Evolutionary conservation across 148 eudicot species (phyloP).

Genomic region (Rhododendron henanense): DNA sequence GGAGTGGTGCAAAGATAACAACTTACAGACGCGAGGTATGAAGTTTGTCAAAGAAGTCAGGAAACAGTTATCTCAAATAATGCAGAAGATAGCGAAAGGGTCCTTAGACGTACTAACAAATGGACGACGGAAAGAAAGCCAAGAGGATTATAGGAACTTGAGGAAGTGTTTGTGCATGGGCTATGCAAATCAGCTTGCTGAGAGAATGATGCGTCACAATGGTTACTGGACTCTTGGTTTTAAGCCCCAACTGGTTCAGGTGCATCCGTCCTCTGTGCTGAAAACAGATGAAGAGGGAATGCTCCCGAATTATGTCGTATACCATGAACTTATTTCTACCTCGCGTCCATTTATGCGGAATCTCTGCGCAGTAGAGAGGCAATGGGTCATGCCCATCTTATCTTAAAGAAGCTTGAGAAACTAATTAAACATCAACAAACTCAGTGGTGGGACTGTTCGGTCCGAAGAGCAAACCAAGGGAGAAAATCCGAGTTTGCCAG

Average conservation of each 20-base stretch:
- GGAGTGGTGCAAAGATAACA: constrained; percentile 87
- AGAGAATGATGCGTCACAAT: constrained; percentile 88
- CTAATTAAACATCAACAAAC: constrained; percentile 53
- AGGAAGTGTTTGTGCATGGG: constrained; percentile 82
- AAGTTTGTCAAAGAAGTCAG: constrained; percentile 85
- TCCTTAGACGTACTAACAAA: constrained; percentile 60
- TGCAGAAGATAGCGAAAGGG: constrained; percentile 85
- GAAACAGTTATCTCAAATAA: constrained; percentile 80
- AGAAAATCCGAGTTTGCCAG: constrained; percentile 21
- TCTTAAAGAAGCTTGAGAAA: constrained; percentile 67
- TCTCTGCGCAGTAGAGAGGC: constrained; percentile 76
- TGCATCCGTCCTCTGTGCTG: constrained; percentile 90
- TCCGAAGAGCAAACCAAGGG: constrained; percentile 26
- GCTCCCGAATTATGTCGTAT: constrained; percentile 83
- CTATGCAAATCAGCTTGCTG: constrained; percentile 92
- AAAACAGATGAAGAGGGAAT: constrained; percentile 89
- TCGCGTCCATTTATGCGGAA: constrained; percentile 81
- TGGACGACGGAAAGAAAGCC: constrained; percentile 47
- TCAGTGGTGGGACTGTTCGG: constrained; percentile 64
- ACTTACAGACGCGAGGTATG: constrained; percentile 90
- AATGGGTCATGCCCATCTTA: constrained; percentile 67
- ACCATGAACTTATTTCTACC: constrained; percentile 83
- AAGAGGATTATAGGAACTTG: constrained; percentile 56
- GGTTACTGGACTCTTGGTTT: constrained; percentile 84
- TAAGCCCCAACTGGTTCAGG: constrained; percentile 88